Percentiles rank a stretch among this genome's conserved stretches.
phyloP scores from a whole-genome alignment of 75 land plant genomes.

The Pinus tabuliformis region DNA sequence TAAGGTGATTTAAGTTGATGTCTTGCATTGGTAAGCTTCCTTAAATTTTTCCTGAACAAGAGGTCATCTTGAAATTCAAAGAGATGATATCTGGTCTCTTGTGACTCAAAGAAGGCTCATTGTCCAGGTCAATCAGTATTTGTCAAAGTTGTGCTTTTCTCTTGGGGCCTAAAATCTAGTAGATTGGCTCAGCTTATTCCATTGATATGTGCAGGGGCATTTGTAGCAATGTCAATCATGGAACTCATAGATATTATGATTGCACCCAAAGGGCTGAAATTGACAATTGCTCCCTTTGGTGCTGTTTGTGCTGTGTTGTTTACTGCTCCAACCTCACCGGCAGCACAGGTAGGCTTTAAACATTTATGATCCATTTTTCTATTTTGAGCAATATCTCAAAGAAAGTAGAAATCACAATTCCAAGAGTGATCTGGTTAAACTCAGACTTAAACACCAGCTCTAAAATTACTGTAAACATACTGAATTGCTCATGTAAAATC shows the following conservation, averaged over 20 bases:
- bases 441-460: not conserved
- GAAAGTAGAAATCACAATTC: not conserved
- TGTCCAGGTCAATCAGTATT: not conserved
- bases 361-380: not conserved
- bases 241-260: constrained; percentile 62
- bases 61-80: not conserved
- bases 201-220: constrained; percentile 53
- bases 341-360: constrained; percentile 52
- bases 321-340: constrained; percentile 64
- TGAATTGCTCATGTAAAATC: no score
- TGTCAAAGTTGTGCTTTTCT: not conserved
- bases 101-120: not conserved
- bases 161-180: not conserved
- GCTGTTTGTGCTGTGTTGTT: constrained; percentile 86
- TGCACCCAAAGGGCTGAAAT: constrained; percentile 54
- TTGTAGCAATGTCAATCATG: constrained; percentile 74
- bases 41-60: not conserved
- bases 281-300: constrained; percentile 82
- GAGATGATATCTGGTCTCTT: not conserved
- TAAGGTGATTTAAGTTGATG: not conserved
- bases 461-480: not conserved
- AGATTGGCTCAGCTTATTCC: not conserved
- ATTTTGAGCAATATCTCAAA: not conserved
- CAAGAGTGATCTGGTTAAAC: not conserved
- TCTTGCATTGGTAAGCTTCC: not conserved